Base-by-base conservation (phyloP, 2,329 filamentous ascomycete genomes). In the Purpureocillium takamizusanense region DNA sequence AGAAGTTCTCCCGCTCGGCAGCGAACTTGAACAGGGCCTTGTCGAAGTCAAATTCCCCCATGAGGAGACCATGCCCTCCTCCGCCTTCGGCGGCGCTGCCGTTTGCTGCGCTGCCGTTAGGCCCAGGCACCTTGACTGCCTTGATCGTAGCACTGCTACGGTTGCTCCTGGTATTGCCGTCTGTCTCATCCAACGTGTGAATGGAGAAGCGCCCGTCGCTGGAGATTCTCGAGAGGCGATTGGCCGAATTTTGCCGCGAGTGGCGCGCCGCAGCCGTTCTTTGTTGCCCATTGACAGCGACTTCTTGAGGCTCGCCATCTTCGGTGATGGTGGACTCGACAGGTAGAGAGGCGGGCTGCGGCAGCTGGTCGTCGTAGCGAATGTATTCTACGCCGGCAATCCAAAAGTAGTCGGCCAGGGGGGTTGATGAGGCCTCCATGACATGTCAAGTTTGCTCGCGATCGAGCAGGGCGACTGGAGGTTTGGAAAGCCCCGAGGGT, bases 11-110 rank as follows among this genome's bases (percentile, higher is more conserved):
- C 47, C 92, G 75, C 66, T 97, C 90, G n/a, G 82, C 83, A 33
- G 92, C 88, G 59, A 98, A 98, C 64, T 95, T 97, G 53, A 88
- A 68, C 49, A 98, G 71, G 18, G 92, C 90, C 54, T 85, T 81
- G 57, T 97, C 92, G 53, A 98, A 98, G 60, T 97, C 92, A 53
- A 86, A 87, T 55, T 94, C 87, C 41, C 62, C 65, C 45, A 74
- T 61, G 27, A 67, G 50, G 12, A n/a, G 31, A 16, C 39, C 30
- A 9, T 43, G 31, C n/a, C n/a, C n/a, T 7, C 41, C 37, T 3
- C 29, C 36, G 21, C 10, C 10, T 8, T 46, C 46, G 30, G 29
- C 50, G 46, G 32, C 56, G 50, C 30, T 61, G 31, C 56, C 56
- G 29, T 53, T 46, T 31, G 39, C 39, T 21, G 50, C 48, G 28